Percentiles rank a stretch among this genome's conserved stretches.
Conservation (phyloP, 2,329 filamentous ascomycete species). For the Cytospora piceicola region DNA sequence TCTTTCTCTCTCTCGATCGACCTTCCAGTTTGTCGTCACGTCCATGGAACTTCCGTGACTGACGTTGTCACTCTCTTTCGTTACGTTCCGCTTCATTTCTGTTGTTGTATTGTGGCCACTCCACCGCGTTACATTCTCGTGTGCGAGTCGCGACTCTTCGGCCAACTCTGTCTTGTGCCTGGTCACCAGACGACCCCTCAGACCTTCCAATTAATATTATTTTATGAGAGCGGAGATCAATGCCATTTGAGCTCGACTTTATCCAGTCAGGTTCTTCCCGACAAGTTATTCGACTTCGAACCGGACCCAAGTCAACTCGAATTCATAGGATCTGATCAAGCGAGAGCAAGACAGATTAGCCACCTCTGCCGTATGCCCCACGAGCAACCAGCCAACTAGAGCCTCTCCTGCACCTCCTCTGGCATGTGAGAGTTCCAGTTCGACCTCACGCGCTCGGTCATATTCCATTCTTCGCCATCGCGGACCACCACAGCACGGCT, state of each 20-base stretch:
- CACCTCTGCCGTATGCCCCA: slow-evolving; percentile 13
- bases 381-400: slow-evolving; percentile 12
- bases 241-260: slow-evolving; percentile 2
- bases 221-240: neutral
- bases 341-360: slow-evolving; percentile 16
- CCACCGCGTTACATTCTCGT: slow-evolving; percentile 9
- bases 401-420: slow-evolving; percentile 19
- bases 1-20: neutral
- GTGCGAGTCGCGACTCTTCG: slow-evolving; percentile 15
- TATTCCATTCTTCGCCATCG: slow-evolving; percentile 24
- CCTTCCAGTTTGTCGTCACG: slow-evolving; percentile 10
- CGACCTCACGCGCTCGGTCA: slow-evolving; percentile 3
- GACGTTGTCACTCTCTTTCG: neutral
- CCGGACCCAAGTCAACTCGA: slow-evolving; percentile 12
- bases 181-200: neutral
- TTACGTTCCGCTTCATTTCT: slow-evolving; percentile 11
- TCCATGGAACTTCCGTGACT: slow-evolving; percentile 17
- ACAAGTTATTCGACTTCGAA: slow-evolving; percentile 1
- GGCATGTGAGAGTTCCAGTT: slow-evolving; percentile 29
- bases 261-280: slow-evolving; percentile 4
- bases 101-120: slow-evolving; percentile 10
- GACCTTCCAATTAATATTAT: neutral
- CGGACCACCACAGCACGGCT: slow-evolving; percentile 13
- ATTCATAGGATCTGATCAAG: slow-evolving; percentile 15
- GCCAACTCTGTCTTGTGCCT: slow-evolving; percentile 6